A percentile compares a stretch with the other conserved stretches of the same genome.
These are phyloP conservation scores for Coffea eugenioides DNA, from an alignment of 257 asterid genomes.

Conservation along the genomic window DNA sequence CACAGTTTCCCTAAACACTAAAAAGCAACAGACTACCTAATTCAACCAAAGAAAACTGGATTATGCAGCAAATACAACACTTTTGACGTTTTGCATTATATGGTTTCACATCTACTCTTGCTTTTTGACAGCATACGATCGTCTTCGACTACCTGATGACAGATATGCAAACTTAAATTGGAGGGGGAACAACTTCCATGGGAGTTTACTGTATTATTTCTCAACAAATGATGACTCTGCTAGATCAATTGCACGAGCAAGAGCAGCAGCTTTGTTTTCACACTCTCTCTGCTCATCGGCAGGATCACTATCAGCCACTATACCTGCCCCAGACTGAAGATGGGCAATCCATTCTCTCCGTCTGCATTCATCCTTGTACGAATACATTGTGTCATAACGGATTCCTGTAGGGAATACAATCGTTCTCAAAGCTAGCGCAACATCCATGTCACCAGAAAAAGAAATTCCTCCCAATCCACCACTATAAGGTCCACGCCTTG, in stretches of 20 bases:
- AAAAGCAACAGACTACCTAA: background rate
- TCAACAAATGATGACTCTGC: slow-evolving; percentile 91
- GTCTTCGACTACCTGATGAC: background rate
- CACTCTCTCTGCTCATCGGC: slow-evolving; percentile 91
- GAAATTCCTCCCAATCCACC: slow-evolving; percentile 99
- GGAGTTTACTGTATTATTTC: slow-evolving; percentile 24
- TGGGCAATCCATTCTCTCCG: slow-evolving; percentile 91
- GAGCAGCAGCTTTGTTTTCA: slow-evolving; percentile 96
- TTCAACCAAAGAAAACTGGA: background rate
- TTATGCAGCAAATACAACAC: background rate
- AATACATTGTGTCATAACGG: slow-evolving; percentile 76
- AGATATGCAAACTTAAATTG: background rate
- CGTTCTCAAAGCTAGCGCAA: slow-evolving; percentile 87
- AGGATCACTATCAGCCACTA: slow-evolving; percentile 94
- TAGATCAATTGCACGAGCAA: slow-evolving; percentile 95
- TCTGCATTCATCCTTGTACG: slow-evolving; percentile 51
- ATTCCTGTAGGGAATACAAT: slow-evolving; percentile 77
- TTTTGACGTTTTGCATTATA: background rate
- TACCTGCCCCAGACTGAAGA: slow-evolving; percentile 94
- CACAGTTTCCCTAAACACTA: background rate
- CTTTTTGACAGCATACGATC: background rate
- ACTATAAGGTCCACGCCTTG: slow-evolving; percentile 94
- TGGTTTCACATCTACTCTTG: background rate
- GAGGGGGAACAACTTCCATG: background rate
- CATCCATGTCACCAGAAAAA: slow-evolving; percentile 88